Evolutionary conservation across 2,329 filamentous ascomycete species (phyloP).

Genomic region (Trichoderma endophyticum): DNA sequence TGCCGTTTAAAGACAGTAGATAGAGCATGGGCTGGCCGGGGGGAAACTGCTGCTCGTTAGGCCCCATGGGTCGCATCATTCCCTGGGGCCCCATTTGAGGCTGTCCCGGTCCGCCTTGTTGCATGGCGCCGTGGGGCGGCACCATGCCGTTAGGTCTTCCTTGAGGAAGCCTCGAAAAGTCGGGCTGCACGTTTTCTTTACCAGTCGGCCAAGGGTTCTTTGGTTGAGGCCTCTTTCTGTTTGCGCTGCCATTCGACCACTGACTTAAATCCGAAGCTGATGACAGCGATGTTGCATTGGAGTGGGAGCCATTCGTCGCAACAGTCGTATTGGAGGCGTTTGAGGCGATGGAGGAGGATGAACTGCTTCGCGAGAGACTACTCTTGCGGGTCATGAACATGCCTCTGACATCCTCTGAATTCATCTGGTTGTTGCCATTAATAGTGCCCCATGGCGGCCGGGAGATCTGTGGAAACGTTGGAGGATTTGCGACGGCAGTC

Average conservation of each 20-base stretch:
- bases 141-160: constrained; percentile 44
- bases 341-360: constrained; percentile 80
- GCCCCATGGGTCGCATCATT: constrained; percentile 59
- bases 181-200: constrained; percentile 47
- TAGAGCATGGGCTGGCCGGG: constrained; percentile 74
- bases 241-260: constrained; percentile 46
- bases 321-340: constrained; percentile 61
- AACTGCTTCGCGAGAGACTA: constrained; percentile 80
- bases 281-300: constrained; percentile 57
- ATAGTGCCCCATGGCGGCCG: constrained; percentile 61
- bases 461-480: constrained; percentile 61
- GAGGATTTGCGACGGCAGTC: constrained; percentile 66
- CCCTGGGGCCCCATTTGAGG: constrained; percentile 43
- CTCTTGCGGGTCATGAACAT: constrained; percentile 90
- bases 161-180: constrained; percentile 45
- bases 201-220: constrained; percentile 50
- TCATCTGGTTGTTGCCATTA: constrained; percentile 66
- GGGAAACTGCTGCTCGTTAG: constrained; percentile 55
- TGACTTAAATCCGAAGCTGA: constrained; percentile 48
- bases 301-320: constrained; percentile 56
- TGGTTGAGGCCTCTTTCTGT: constrained; percentile 51
- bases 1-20: constrained; percentile 87
- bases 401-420: constrained; percentile 77
- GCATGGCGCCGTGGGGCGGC: constrained; percentile 32
- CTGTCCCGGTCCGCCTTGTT: constrained; percentile 33